A percentile compares a stretch with the other conserved stretches of the same genome.
Evolutionary conservation across 2,329 filamentous ascomycete species (phyloP).

Genomic region (Ceratocystis cubensis): DNA sequence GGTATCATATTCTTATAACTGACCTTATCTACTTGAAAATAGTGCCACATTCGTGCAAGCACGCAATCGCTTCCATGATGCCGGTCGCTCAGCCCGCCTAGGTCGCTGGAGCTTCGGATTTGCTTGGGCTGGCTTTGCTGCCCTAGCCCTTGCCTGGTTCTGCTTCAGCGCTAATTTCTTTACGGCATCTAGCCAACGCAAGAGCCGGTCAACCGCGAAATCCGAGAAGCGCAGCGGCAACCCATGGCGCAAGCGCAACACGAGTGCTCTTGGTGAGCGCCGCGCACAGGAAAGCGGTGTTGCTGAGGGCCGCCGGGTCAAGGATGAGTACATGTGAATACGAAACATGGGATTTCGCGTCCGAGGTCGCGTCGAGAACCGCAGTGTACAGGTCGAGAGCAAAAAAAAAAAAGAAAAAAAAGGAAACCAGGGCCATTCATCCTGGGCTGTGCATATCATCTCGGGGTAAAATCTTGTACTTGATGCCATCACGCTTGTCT

Average conservation of each 20-base stretch:
- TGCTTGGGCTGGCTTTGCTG: slow-evolving; percentile 58
- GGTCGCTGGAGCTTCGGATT: slow-evolving; percentile 63
- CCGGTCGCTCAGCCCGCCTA: slow-evolving; percentile 44
- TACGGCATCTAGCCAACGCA: slow-evolving; percentile 29
- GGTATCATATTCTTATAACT: slow-evolving; percentile 19
- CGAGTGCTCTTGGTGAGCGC: slow-evolving; percentile 34
- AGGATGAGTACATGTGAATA: slow-evolving; percentile 53
- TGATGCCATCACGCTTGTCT: slow-evolving; percentile 5
- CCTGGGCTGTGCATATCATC: not conserved
- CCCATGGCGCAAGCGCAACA: slow-evolving; percentile 24
- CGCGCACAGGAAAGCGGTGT: slow-evolving; percentile 18
- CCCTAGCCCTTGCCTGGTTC: slow-evolving; percentile 52
- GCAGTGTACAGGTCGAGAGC: not conserved
- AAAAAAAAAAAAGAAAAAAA: not conserved
- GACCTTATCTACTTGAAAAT: slow-evolving; percentile 18
- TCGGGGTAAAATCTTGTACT: not conserved
- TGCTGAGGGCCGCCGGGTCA: slow-evolving; percentile 44
- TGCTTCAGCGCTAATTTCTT: slow-evolving; percentile 52
- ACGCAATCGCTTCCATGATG: slow-evolving; percentile 50
- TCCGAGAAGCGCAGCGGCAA: slow-evolving; percentile 19
- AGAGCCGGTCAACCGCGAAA: slow-evolving; percentile 25
- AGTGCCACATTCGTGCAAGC: slow-evolving; percentile 54
- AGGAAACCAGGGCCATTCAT: not conserved
- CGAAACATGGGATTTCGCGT: slow-evolving; percentile 1
- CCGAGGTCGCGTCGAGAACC: not conserved